Evolutionary conservation across 768 basidiomycete species (phyloP), one percentile per base, ranked within the genome.

Genomic region (Naganishia onofrii): DNA sequence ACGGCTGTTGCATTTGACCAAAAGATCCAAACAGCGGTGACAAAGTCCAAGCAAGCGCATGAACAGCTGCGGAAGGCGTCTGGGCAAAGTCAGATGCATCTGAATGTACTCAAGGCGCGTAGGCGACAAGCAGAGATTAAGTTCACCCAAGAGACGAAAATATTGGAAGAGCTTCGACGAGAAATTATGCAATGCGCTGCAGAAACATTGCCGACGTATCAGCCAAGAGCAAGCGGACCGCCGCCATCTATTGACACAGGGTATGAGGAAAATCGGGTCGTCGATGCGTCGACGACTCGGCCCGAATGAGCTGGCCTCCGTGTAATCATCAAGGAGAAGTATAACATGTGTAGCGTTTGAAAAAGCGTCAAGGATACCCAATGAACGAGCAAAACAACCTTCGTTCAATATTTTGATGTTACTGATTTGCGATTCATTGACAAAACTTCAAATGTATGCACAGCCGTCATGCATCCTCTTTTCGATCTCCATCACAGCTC

Each of bases 131-230:
- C 52, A 54, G 67, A 68, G 19, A 17, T 15, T 8, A 44, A 68
- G 23, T 51, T 68, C 23, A 60, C 10, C 55, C 2, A 28, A 13
- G 36, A 55, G 13, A 17, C 56, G 21, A 57, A 60, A 23, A 3
- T 55, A 21, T 26, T 68, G 38, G 57, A 52, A 54, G 44, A 46
- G 42, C 42, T 68, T 0, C 55, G 67, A 28, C 57, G 57, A 42
- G 57, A 36, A 36, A 68, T 68, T 38, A 58, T 68, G 67, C 36
- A 48, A 19, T 8, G 34, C 5, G 67, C 67, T 34, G 56, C 54
- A n/a, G 67, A 68, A 26, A 36, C 42, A 10, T 68, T 68, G 56
- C 67, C 67, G n/a, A 42, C 57, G n/a, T 68, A 68, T 48, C 29
- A 31, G 13, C 67, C 67, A n/a, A 34, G 55, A 26, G 53, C 28